phyloP scores from a whole-genome alignment of 306 rosid species.

The Prunus fruticosa region DNA sequence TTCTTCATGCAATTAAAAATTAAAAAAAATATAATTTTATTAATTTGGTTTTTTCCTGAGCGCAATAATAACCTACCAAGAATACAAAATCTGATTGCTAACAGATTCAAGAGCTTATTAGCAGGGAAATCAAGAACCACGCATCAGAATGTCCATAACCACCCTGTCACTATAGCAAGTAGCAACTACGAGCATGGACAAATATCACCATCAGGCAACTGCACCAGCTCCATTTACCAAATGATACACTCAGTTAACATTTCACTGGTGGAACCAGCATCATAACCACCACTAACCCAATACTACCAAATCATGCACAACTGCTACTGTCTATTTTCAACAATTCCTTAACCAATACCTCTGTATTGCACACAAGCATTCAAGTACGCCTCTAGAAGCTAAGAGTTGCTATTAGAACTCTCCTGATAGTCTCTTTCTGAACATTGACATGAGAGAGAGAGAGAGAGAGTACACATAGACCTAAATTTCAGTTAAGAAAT shows the following conservation, averaged over 20 bases:
- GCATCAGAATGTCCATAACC: not conserved
- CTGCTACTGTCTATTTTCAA: not conserved
- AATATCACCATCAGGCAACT: not conserved
- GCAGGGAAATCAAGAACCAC: not conserved
- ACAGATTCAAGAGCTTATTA: not conserved
- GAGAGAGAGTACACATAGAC: not conserved
- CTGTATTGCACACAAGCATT: not conserved
- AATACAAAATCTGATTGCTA: not conserved
- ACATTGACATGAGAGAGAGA: not conserved
- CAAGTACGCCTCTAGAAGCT: not conserved
- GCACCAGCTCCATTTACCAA: not conserved
- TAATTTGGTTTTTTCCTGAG: not conserved
- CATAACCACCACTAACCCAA: not conserved
- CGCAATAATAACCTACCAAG: not conserved
- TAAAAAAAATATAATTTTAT: not conserved
- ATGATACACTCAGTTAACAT: not conserved
- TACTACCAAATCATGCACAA: not conserved
- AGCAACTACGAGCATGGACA: not conserved
- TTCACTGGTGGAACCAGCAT: conserved; percentile 1
- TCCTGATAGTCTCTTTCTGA: not conserved
- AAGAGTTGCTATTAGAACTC: not conserved
- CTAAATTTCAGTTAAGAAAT: not conserved
- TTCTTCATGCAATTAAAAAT: too few species aligned
- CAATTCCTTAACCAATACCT: conserved; percentile 1
- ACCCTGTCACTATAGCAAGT: not conserved